Conservation (phyloP, 2,329 filamentous ascomycete species). For the Neopestalotiopsis sp. region DNA sequence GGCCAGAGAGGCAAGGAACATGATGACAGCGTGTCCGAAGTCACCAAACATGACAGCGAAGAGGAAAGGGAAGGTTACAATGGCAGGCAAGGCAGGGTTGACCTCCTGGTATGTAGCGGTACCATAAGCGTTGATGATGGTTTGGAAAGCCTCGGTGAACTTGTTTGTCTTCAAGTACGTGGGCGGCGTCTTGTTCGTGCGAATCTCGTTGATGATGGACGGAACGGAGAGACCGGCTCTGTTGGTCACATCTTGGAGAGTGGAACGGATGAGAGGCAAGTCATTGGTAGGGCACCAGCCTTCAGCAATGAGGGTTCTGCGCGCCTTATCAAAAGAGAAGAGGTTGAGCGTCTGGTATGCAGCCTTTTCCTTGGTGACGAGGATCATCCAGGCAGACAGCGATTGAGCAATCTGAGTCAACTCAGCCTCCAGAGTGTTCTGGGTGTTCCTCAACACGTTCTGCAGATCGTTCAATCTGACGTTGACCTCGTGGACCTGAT, state of each 20-base stretch:
- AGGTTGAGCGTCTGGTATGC: constrained; percentile 95
- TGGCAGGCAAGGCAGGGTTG: constrained; percentile 92
- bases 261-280: constrained; percentile 86
- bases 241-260: constrained; percentile 95
- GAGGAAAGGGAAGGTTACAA: constrained; percentile 98
- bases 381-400: constrained; percentile 94
- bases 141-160: constrained; percentile 97
- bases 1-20: constrained; percentile 79
- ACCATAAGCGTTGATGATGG: constrained; percentile 98
- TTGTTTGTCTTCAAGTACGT: constrained; percentile 99
- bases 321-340: constrained; percentile 94
- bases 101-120: constrained; percentile 97
- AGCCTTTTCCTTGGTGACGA: constrained; percentile 97
- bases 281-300: constrained; percentile 97
- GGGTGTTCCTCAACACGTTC: constrained; percentile 93
- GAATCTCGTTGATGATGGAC: constrained; percentile 97
- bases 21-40: constrained; percentile 89
- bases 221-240: constrained; percentile 94
- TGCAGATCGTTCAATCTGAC: constrained; percentile 87
- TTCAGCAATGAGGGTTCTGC: constrained; percentile 96
- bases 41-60: constrained; percentile 99
- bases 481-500: constrained; percentile 98
- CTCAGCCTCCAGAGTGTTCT: constrained; percentile 90
- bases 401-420: constrained; percentile 92
- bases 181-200: constrained; percentile 94